Percentiles rank a stretch among this genome's conserved stretches.
These are phyloP conservation scores for Mortierella sp. DNA, from an alignment of 371 early-diverging fungal genomes.

Conservation along the genomic window DNA sequence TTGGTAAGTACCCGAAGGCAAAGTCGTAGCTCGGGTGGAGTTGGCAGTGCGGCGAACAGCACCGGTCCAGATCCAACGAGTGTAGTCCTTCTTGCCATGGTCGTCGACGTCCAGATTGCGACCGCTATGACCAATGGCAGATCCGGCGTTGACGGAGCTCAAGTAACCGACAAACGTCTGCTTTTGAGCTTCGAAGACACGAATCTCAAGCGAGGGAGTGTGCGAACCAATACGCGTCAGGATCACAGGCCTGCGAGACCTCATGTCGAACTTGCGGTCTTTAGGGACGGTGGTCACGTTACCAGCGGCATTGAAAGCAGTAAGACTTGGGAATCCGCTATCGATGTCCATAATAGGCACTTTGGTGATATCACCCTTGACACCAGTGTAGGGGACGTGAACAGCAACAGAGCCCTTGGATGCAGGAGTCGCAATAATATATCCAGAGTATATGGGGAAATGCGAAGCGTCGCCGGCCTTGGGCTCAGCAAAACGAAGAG, in stretches of 20 bases:
- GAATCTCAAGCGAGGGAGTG: conserved; percentile 27
- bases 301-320: not conserved
- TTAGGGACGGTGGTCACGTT: conserved; percentile 3
- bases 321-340: conserved; percentile 6
- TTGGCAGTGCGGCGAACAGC: conserved; percentile 11
- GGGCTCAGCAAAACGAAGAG: conserved; percentile 56
- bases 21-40: not conserved
- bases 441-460: conserved; percentile 45
- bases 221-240: conserved; percentile 36
- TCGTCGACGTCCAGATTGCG: conserved; percentile 9
- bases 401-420: conserved; percentile 15
- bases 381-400: conserved; percentile 32
- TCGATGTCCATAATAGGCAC: conserved; percentile 60
- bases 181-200: conserved; percentile 13
- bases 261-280: conserved; percentile 14
- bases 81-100: conserved; percentile 4
- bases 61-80: conserved; percentile 23
- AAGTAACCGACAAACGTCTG: conserved; percentile 27
- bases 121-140: conserved; percentile 23
- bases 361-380: conserved; percentile 43
- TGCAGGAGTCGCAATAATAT: conserved; percentile 24
- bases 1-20: conserved; percentile 19
- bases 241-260: not conserved
- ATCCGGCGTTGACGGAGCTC: not conserved
- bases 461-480: conserved; percentile 23